Evolutionary conservation across 257 asterid species (phyloP), one percentile per base, ranked within the genome.

Genomic region (Ilex asprella): DNA sequence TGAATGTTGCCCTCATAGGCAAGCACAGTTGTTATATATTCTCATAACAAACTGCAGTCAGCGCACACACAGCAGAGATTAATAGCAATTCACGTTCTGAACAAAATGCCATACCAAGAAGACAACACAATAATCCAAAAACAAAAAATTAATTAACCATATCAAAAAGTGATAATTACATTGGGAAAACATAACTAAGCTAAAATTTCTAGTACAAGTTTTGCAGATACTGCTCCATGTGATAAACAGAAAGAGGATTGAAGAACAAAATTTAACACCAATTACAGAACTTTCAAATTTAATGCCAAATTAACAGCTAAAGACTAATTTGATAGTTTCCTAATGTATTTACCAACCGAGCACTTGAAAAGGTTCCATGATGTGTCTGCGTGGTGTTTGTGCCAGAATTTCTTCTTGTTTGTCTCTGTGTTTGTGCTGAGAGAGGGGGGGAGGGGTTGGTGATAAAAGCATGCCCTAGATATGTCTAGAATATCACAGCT

Each of bases 1-100:
- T 81, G 66, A 80, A 64, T 21, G 27, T 21, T 62, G 84, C 87
- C 83, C 76, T 87, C 94, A 88, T 81, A 69, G 72, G 78, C 75
- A 64, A 68, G 64, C 57, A 35, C 39, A 56, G 39, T 32, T 47
- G 50, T 55, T 41, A 79, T 55, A 50, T 56, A 68, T 46, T 64
- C 73, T 62, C 82, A 65, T 60, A 35, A 68, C 62, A 65, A 71
- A 61, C 86, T 82, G 87, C 84, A 72, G 61, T 21, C 67, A 58
- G 62, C 43, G 56, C 56, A 70, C 31, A 51, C 39, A 16, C 39
- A 67, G 62, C 51, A 31, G 46, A 62, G 30, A 49, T 70, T 31
- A 76, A 39, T 44, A 55, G 29, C 60, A 60, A 69, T 52, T 16
- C 31, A 32, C 16, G 39, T 49, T 58, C 41, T 39, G 53, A 57